A percentile compares a stretch with the other conserved stretches of the same genome.
phyloP scores from a whole-genome alignment of 2,329 filamentous ascomycete species.

The Curvularia lunata region DNA sequence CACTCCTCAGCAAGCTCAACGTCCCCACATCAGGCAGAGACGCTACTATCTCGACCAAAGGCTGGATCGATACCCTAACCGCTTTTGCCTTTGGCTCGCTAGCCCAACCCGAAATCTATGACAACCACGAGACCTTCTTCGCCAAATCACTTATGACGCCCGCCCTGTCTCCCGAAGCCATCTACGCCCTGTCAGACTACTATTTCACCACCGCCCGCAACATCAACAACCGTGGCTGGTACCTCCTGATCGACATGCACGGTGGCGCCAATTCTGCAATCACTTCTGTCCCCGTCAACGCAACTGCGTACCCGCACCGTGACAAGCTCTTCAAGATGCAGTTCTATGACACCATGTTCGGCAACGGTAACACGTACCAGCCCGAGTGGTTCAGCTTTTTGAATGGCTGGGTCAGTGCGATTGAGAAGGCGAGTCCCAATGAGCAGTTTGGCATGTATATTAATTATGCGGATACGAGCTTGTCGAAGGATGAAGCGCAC shows the following conservation, averaged over 20 bases:
- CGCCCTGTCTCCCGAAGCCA: conserved; percentile 18
- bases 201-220: conserved; percentile 29
- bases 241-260: conserved; percentile 39
- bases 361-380: conserved; percentile 35
- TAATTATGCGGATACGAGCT: conserved; percentile 58
- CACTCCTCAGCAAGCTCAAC: conserved; percentile 30
- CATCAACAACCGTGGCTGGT: conserved; percentile 26
- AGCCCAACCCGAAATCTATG: conserved; percentile 28
- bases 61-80: conserved; percentile 33
- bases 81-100: conserved; percentile 30
- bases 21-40: conserved; percentile 6
- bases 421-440: conserved; percentile 30
- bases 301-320: conserved; percentile 36
- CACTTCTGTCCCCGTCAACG: conserved; percentile 11
- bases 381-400: conserved; percentile 45
- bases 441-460: conserved; percentile 55
- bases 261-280: conserved; percentile 28
- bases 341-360: conserved; percentile 29
- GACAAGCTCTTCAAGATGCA: conserved; percentile 39
- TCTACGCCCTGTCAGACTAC: conserved; percentile 31
- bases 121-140: conserved; percentile 39
- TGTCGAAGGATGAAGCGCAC: conserved; percentile 53
- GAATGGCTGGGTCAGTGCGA: conserved; percentile 48
- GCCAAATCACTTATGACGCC: conserved; percentile 38
- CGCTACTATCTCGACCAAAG: conserved; percentile 6